These are phyloP conservation scores for Ceratobasidium sp. DNA, from an alignment of 1,284 basidiomycete species.

Conservation along the genomic window DNA sequence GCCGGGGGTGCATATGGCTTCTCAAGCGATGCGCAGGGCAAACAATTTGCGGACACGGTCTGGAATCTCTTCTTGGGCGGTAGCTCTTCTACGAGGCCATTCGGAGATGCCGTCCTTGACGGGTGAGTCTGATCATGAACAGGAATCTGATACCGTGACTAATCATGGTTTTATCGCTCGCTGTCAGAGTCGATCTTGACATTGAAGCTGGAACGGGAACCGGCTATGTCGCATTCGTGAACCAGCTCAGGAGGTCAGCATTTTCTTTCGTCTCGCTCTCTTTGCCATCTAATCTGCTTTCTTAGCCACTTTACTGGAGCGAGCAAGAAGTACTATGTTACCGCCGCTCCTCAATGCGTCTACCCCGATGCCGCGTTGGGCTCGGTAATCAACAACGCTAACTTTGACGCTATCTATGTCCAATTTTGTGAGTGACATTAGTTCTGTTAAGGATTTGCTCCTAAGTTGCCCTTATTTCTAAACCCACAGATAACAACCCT, in stretches of 20 bases:
- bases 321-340: constrained; percentile 52
- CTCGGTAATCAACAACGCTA: constrained; percentile 48
- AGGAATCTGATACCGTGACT: constrained; percentile 1
- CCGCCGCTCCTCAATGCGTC: constrained; percentile 51
- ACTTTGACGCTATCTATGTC: constrained; percentile 51
- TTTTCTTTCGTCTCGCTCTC: not conserved
- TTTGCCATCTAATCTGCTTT: not conserved
- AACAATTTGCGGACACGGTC: constrained; percentile 56
- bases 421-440: constrained; percentile 49
- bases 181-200: constrained; percentile 72
- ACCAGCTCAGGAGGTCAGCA: constrained; percentile 61
- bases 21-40: constrained; percentile 63
- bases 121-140: constrained; percentile 61
- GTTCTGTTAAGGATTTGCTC: not conserved
- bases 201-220: constrained; percentile 72
- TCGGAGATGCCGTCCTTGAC: constrained; percentile 73
- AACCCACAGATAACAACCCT: constrained; percentile 49
- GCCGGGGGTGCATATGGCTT: constrained; percentile 72
- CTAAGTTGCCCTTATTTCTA: not conserved
- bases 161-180: not conserved
- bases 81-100: constrained; percentile 69
- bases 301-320: constrained; percentile 44
- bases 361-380: constrained; percentile 50
- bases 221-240: constrained; percentile 71
- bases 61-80: constrained; percentile 77